Conservation (phyloP, 192 early-diverging fungal species). For the Coemansia sp. region DNA sequence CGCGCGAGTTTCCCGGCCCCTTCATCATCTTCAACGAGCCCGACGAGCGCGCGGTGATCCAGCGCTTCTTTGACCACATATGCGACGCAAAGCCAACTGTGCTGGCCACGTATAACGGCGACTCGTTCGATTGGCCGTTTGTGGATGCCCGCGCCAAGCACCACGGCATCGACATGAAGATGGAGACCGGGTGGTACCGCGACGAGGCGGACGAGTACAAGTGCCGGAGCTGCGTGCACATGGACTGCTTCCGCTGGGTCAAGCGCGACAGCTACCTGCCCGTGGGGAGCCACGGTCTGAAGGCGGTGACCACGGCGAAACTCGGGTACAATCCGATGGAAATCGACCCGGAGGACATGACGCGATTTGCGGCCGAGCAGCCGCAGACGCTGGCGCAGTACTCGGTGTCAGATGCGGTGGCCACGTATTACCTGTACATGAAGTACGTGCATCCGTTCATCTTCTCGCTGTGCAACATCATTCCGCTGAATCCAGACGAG, state of each 20-base stretch:
- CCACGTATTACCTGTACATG: conserved; percentile 99
- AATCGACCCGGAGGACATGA: conserved; percentile 99
- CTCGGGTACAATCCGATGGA: conserved; percentile 98
- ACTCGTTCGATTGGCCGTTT: conserved; percentile 99
- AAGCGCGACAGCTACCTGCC: conserved; percentile 98
- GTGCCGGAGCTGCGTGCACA: conserved; percentile 82
- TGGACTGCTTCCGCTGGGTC: conserved; percentile 98
- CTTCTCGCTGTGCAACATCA: conserved; percentile 99
- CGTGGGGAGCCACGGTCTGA: conserved; percentile 94
- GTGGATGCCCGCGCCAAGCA: conserved; percentile 78
- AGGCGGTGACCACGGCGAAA: conserved; percentile 95
- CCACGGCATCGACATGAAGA: conserved; percentile 84
- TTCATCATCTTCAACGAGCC: conserved; percentile 96
- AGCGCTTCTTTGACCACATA: conserved; percentile 92
- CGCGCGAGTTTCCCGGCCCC: conserved; percentile 90
- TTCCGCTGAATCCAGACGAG: conserved; percentile 96
- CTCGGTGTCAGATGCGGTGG: conserved; percentile 98
- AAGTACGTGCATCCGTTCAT: conserved; percentile 99
- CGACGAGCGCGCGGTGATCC: conserved; percentile 76
- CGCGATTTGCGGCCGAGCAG: conserved; percentile 83
- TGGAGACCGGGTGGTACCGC: conserved; percentile 86
- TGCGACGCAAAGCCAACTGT: conserved; percentile 79
- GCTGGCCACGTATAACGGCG: conserved; percentile 97
- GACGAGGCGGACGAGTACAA: conserved; percentile 85
- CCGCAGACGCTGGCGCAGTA: conserved; percentile 96